phyloP scores from a whole-genome alignment of 768 basidiomycete genomes.

The Pleurotus giganteus region DNA sequence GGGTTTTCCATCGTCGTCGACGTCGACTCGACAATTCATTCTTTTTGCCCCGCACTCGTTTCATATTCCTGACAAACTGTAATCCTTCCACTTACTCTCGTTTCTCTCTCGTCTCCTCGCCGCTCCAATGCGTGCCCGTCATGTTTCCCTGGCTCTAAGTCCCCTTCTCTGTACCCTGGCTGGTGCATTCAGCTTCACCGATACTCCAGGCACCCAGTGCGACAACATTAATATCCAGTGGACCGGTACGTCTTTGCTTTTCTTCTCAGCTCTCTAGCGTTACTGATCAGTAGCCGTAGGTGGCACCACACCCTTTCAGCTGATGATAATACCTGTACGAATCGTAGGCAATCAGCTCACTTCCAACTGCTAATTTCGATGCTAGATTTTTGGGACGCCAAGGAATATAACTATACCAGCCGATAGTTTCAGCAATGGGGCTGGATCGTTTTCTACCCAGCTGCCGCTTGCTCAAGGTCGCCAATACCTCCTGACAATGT shows the following conservation, averaged over 20 bases:
- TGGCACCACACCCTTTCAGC: conserved; percentile 52
- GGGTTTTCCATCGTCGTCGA: background rate
- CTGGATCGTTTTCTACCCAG: conserved; percentile 50
- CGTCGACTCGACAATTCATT: background rate
- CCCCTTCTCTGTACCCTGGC: conserved; percentile 13
- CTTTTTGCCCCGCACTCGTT: conserved; percentile 2
- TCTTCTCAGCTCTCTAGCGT: conserved; percentile 1
- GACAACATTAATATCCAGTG: conserved; percentile 60
- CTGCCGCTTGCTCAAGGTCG: conserved; percentile 38
- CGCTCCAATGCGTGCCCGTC: conserved; percentile 15
- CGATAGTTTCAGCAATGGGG: conserved; percentile 49
- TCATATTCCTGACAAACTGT: background rate
- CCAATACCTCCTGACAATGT: conserved; percentile 61
- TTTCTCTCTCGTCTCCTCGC: conserved; percentile 13
- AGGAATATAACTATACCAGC: conserved; percentile 53
- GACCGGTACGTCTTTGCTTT: conserved; percentile 43
- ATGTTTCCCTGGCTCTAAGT: background rate
- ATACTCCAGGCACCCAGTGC: conserved; percentile 51
- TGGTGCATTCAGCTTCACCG: conserved; percentile 46
- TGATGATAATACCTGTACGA: conserved; percentile 52
- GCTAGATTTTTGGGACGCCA: conserved; percentile 52
- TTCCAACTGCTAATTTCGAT: conserved; percentile 10
- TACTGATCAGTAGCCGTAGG: conserved; percentile 34
- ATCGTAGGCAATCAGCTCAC: background rate
- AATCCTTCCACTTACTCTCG: conserved; percentile 8